Evolutionary conservation across 257 asterid genomes (phyloP).

Genomic region (Nemophila menziesii): DNA sequence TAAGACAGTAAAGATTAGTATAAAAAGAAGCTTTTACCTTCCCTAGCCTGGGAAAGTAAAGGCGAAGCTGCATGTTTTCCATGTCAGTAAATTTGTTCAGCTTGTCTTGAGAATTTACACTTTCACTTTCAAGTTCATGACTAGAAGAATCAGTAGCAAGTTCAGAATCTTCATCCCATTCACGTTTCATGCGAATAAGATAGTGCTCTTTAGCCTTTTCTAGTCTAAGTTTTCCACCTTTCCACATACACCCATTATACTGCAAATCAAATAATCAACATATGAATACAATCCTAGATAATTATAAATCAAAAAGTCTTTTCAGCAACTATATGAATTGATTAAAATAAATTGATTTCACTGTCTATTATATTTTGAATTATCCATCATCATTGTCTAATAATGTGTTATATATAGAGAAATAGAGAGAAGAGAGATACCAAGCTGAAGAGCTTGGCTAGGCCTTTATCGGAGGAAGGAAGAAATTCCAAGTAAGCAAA

Average conservation of each 20-base stretch:
- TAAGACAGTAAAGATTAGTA: background rate
- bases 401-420: background rate
- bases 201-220: constrained; percentile 88
- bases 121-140: constrained; percentile 25
- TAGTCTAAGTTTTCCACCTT: constrained; percentile 73
- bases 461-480: constrained; percentile 80
- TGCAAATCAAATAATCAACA: constrained; percentile 15
- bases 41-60: constrained; percentile 68
- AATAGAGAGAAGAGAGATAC: constrained; percentile 28
- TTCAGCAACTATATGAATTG: background rate
- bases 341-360: no score
- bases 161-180: constrained; percentile 68
- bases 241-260: constrained; percentile 97
- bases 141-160: constrained; percentile 20
- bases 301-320: no score
- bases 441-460: constrained; percentile 80
- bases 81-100: constrained; percentile 26
- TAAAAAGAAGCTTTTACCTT: constrained; percentile 35
- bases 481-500: constrained; percentile 69
- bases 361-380: background rate
- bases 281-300: constrained; percentile 4
- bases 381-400: background rate
- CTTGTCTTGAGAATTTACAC: constrained; percentile 19
- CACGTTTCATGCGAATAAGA: constrained; percentile 41
- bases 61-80: constrained; percentile 39